Conservation (phyloP, 371 early-diverging fungal species). For the Cokeromyces recurvatus region DNA sequence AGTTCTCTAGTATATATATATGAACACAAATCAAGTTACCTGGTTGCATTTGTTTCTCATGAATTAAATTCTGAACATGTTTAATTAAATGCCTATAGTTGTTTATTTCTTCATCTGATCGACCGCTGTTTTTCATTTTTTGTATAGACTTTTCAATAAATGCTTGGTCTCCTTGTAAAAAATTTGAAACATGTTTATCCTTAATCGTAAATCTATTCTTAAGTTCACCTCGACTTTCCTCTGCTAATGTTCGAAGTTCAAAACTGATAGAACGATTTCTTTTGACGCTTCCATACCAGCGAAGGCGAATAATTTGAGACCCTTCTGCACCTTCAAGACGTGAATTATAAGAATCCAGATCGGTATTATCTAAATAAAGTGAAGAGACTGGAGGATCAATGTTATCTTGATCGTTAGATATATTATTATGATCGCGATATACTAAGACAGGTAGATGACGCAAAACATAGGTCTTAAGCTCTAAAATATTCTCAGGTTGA, state of each 20-base stretch:
- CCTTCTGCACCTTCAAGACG: conserved; percentile 89
- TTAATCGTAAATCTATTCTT: conserved; percentile 95
- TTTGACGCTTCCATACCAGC: conserved; percentile 86
- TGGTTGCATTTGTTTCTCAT: conserved; percentile 77
- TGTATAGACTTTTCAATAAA: conserved; percentile 69
- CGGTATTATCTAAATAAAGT: conserved; percentile 93
- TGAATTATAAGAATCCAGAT: conserved; percentile 86
- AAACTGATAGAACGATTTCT: conserved; percentile 75
- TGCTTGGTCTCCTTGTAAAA: conserved; percentile 71
- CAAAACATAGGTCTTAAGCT: conserved; percentile 90
- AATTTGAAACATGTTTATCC: conserved; percentile 90
- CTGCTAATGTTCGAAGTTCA: conserved; percentile 97
- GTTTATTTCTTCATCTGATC: conserved; percentile 76
- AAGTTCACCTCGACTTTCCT: conserved; percentile 96
- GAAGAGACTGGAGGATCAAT: conserved; percentile 92
- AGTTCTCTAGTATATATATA: too few species aligned
- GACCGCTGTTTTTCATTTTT: conserved; percentile 74
- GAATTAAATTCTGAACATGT: conserved; percentile 82
- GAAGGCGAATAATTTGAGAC: conserved; percentile 87
- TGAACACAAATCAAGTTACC: too few species aligned
- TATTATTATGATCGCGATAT: conserved; percentile 64
- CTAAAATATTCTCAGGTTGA: conserved; percentile 96
- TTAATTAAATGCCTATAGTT: conserved; percentile 68
- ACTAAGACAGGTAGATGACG: conserved; percentile 95
- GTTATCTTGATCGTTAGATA: conserved; percentile 55